Evolutionary conservation across 768 basidiomycete species (phyloP), one percentile per base, ranked within the genome.

Genomic region (Suillus weaverae): DNA sequence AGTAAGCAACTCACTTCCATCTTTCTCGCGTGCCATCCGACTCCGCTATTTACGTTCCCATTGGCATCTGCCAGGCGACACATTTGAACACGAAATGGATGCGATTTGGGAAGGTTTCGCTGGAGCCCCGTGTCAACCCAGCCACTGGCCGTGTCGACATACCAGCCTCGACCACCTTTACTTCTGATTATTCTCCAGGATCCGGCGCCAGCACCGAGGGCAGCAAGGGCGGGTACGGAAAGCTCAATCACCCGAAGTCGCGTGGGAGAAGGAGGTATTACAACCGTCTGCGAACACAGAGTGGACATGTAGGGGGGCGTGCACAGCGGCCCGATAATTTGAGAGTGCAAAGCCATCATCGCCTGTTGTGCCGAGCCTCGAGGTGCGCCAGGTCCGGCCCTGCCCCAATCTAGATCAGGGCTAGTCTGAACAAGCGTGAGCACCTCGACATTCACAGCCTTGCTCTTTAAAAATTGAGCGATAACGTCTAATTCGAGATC

Each of bases 1-100:
- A 20, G 50, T 38, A 56, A 32, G n/a, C 44, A n/a, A 79, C 89
- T 63, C 70, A 94, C 92, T 86, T 97, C 95, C 93, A 97, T 95
- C 80, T 99, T 99, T 64, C 96, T 80, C 26, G 92, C 89, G 78
- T 97, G 95, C 95, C 96, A 99, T 1, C 97, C 97, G 6, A 97
- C 86, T 4, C 90, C 91, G 70, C 90, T 93, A 73, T 84, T 90
- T n/a, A 97, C 94, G 71, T 93, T 92, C 10, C 95, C 94, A 68
- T 93, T 92, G 5, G 91, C 89, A 64, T 89, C 83, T 11, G 92
- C 88, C 26, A 97, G 79, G 61, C 84, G 82, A 68, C 87, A 85
- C 73, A 97, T 81, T 72, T 92, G 91, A 33, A 76, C 73, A 59
- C 95, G 80, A 76, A 90, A 85, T 3, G 89, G 87, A 74, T 97